phyloP scores from a whole-genome alignment of 2,329 filamentous ascomycete genomes.

The Calonectria crousiana region DNA sequence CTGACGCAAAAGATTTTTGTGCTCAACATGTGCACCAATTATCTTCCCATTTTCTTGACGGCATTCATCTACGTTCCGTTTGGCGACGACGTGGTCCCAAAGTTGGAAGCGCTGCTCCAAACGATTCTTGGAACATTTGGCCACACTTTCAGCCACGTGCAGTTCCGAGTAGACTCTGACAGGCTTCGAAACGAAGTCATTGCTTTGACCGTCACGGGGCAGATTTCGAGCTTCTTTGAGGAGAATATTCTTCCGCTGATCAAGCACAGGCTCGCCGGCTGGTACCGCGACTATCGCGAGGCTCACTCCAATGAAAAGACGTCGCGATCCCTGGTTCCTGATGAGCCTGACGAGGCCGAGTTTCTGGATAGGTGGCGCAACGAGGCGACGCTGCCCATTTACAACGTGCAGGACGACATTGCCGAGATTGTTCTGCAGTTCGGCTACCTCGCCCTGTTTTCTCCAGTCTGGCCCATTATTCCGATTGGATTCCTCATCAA shows the following conservation, averaged over 20 bases:
- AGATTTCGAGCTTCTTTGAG: constrained; percentile 78
- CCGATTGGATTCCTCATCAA: constrained; percentile 80
- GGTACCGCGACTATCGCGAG: constrained; percentile 57
- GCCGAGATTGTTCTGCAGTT: constrained; percentile 81
- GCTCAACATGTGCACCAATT: constrained; percentile 85
- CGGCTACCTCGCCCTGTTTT: constrained; percentile 80
- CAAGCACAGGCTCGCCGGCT: constrained; percentile 68
- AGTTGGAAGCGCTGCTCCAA: constrained; percentile 71
- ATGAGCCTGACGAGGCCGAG: constrained; percentile 71
- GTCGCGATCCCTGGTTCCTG: constrained; percentile 62
- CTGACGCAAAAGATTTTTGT: constrained; percentile 81
- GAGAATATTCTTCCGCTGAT: constrained; percentile 78
- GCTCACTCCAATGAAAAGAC: constrained; percentile 53
- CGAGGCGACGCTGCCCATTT: constrained; percentile 75
- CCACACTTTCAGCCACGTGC: constrained; percentile 62
- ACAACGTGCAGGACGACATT: constrained; percentile 80
- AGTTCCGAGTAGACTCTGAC: constrained; percentile 75
- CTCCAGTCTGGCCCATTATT: constrained; percentile 81
- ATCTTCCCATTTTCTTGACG: constrained; percentile 80
- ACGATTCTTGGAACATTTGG: constrained; percentile 60
- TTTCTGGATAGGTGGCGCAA: constrained; percentile 75
- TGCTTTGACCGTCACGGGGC: constrained; percentile 79
- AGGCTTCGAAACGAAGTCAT: constrained; percentile 79
- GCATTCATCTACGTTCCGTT: constrained; percentile 86
- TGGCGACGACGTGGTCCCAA: constrained; percentile 74